These are phyloP conservation scores for Aspergillus uvarum DNA, from an alignment of 2,329 filamentous ascomycete genomes.

Conservation along the genomic window DNA sequence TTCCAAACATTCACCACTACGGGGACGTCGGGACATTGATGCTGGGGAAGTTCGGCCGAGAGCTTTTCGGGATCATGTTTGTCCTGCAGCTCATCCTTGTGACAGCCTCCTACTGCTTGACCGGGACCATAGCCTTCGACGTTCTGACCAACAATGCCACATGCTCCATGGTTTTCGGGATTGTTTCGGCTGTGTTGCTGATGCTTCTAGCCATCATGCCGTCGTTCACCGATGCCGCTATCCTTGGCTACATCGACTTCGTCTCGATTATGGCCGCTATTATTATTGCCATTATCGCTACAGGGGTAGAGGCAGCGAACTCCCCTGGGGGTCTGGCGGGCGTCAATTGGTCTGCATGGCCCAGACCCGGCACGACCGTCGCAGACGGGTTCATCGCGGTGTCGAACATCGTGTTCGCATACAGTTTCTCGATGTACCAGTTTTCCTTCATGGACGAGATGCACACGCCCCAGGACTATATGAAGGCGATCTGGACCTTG, in stretches of 20 bases:
- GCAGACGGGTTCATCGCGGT: conserved; percentile 26
- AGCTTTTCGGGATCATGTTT: conserved; percentile 42
- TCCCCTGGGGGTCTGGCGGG: conserved; percentile 18
- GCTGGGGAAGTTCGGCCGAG: conserved; percentile 42
- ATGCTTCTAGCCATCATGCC: conserved; percentile 34
- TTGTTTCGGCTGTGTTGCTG: conserved; percentile 41
- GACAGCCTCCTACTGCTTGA: conserved; percentile 46
- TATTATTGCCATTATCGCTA: conserved; percentile 34
- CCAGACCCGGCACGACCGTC: conserved; percentile 22
- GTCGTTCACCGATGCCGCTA: conserved; percentile 33
- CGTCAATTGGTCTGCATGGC: conserved; percentile 18
- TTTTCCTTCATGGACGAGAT: conserved; percentile 15
- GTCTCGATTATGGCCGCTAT: conserved; percentile 33
- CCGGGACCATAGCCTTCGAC: conserved; percentile 48
- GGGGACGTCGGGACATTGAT: conserved; percentile 45
- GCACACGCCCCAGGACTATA: conserved; percentile 14
- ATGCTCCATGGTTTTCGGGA: conserved; percentile 41
- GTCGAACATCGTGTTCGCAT: conserved; percentile 34
- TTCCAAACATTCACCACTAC: conserved; percentile 44
- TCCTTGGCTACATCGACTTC: conserved; percentile 36
- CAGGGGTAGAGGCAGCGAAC: conserved; percentile 27
- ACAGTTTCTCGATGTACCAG: conserved; percentile 36
- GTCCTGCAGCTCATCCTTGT: conserved; percentile 45
- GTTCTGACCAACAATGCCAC: conserved; percentile 38
- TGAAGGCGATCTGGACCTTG: conserved; percentile 12